Evolutionary conservation across 1,284 basidiomycete genomes (phyloP), one percentile per base, ranked within the genome.

Genomic region (Ustilago cynodontis): DNA sequence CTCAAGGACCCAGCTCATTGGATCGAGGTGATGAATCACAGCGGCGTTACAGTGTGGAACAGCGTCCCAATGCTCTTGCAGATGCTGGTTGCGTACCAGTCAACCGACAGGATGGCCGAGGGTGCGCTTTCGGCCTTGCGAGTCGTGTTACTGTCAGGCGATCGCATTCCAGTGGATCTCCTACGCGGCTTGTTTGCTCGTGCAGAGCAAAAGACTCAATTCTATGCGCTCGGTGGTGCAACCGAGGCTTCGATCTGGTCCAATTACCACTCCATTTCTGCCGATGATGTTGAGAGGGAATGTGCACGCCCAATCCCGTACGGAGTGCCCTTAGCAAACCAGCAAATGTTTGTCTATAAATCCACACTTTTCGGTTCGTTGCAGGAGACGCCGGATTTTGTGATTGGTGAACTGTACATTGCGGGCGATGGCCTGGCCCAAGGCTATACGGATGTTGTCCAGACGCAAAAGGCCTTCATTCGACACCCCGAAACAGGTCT

Each of bases 321-420:
- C 68, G 81, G 81, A 26, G 41, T 66, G 26, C 78, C 82, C 29
- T 65, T 83, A 16, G 39, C 61, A 53, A 26, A 72, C 61, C 29
- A 66, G 77, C 22, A 74, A 43, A 77, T 67, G 33, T 76, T 60
- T 51, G 81, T 68, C 10, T 62, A 71, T 47, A 69, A 65, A 47
- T 56, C 13, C 49, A 35, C 35, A 35, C 54, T 10, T 11, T 53
- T n/a, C 43, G 41, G 18, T 56, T 70, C 9, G 59, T 37, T 65
- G 62, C 11, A 69, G 73, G 24, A 81, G 82, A 22, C 37, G 37
- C 37, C 37, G 18, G 14, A 39, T 16, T 39, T 39, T 16, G 78
- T 65, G 5, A 70, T 76, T 16, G 82, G 81, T 13, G 79, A 83
- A 45, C 73, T 83, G 18, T 80, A 66, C 47, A 28, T 71, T 13